phyloP scores from a whole-genome alignment of 768 basidiomycete species.

The Amanita brunnescens region DNA sequence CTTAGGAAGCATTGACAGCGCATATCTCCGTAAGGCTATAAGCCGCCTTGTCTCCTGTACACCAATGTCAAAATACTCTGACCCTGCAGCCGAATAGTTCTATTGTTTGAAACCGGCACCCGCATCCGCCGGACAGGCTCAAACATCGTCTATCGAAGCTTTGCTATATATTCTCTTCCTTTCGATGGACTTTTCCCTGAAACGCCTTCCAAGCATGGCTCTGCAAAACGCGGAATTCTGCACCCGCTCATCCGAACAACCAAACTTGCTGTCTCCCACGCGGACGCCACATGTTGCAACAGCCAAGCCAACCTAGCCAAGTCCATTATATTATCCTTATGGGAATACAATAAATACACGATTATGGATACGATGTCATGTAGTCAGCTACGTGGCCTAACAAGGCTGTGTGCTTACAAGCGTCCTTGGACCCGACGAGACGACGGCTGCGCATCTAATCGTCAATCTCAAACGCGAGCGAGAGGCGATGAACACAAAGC shows the following conservation, averaged over 20 bases:
- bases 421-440: background rate
- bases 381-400: too few species aligned
- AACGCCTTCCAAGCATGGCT: background rate
- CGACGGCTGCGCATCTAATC: slow-evolving; percentile 27
- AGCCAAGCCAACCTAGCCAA: background rate
- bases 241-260: too few species aligned
- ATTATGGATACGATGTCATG: background rate
- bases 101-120: too few species aligned
- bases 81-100: background rate
- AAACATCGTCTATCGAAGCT: too few species aligned
- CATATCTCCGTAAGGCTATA: too few species aligned
- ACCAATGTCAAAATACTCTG: background rate
- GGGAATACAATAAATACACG: background rate
- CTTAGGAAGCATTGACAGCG: too few species aligned
- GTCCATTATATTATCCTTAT: background rate
- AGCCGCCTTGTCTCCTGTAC: background rate
- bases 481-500: slow-evolving; percentile 48
- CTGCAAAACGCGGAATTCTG: background rate
- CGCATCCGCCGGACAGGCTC: too few species aligned
- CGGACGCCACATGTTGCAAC: background rate
- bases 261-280: background rate
- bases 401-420: background rate
- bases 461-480: slow-evolving; percentile 50
- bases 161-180: too few species aligned
- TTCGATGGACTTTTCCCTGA: too few species aligned